A percentile compares a stretch with the other conserved stretches of the same genome.
phyloP scores from a whole-genome alignment of 768 basidiomycete genomes.

The Boletus sensibilis region DNA sequence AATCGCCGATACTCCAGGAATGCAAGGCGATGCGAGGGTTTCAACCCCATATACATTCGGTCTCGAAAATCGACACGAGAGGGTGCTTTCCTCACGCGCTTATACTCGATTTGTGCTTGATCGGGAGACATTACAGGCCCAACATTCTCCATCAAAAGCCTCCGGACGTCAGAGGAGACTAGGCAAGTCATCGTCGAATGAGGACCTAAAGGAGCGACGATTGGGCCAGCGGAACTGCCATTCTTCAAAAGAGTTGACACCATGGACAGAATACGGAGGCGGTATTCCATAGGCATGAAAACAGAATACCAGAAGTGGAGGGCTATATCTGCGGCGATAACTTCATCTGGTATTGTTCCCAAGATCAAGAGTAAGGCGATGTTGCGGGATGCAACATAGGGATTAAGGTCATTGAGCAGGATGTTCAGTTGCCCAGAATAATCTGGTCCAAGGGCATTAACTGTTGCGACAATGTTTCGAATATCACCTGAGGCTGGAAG shows the following conservation, averaged over 20 bases:
- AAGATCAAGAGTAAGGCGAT: slow-evolving; percentile 43
- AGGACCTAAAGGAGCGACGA: slow-evolving; percentile 9
- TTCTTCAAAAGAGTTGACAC: slow-evolving; percentile 20
- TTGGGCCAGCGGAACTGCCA: background rate
- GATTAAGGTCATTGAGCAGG: slow-evolving; percentile 41
- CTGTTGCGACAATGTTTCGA: slow-evolving; percentile 41
- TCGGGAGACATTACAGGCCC: slow-evolving; percentile 18
- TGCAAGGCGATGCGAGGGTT: slow-evolving; percentile 46
- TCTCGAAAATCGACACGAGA: slow-evolving; percentile 43
- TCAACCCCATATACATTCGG: slow-evolving; percentile 38
- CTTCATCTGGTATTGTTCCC: slow-evolving; percentile 32
- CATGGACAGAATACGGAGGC: slow-evolving; percentile 17
- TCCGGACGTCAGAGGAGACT: slow-evolving; percentile 3
- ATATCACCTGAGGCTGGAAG: slow-evolving; percentile 49
- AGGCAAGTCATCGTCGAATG: slow-evolving; percentile 19
- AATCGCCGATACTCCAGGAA: slow-evolving; percentile 38
- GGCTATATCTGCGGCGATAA: slow-evolving; percentile 41
- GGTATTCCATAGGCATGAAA: slow-evolving; percentile 38
- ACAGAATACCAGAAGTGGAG: slow-evolving; percentile 51
- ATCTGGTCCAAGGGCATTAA: slow-evolving; percentile 42
- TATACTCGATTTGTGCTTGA: slow-evolving; percentile 33
- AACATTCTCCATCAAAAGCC: slow-evolving; percentile 16
- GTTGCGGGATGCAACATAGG: slow-evolving; percentile 38
- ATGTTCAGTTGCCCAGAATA: slow-evolving; percentile 41
- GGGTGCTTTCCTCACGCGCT: slow-evolving; percentile 36